These are phyloP conservation scores for Albugo laibachii DNA, from an alignment of 352 stramenopile species.

Conservation along the genomic window DNA sequence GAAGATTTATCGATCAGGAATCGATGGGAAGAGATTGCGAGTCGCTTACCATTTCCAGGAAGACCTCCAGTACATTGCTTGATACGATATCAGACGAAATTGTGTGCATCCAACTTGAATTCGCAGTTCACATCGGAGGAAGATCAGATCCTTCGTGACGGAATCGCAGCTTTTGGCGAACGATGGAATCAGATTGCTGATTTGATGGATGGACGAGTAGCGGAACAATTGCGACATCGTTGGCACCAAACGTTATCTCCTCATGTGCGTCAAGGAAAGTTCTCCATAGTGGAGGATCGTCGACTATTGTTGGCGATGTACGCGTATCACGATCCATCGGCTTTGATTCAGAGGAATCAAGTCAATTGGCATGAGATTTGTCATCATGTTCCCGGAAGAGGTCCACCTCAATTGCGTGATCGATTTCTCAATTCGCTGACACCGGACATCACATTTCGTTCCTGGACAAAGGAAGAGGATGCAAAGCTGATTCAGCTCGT, in stretches of 20 bases:
- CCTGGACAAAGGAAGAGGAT: constrained; percentile 37
- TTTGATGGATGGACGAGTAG: constrained; percentile 42
- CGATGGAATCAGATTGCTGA: constrained; percentile 63
- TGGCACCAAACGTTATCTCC: constrained; percentile 50
- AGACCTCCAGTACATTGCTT: constrained; percentile 31
- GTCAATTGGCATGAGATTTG: constrained; percentile 42
- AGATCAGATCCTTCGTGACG: constrained; percentile 24
- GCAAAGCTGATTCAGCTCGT: constrained; percentile 16
- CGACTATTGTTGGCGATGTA: constrained; percentile 35
- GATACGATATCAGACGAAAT: constrained; percentile 28
- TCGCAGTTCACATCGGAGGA: constrained; percentile 26
- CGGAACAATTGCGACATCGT: constrained; percentile 54
- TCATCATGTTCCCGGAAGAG: constrained; percentile 33
- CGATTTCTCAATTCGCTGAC: constrained; percentile 51
- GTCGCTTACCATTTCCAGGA: constrained; percentile 19
- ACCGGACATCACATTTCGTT: constrained; percentile 31
- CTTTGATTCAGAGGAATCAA: constrained; percentile 21
- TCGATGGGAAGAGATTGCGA: constrained; percentile 25
- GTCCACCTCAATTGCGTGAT: constrained; percentile 30
- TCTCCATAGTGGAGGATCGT: constrained; percentile 48
- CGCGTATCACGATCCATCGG: constrained; percentile 20
- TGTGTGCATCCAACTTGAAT: constrained; percentile 20
- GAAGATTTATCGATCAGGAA: constrained; percentile 21
- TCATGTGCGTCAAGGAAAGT: constrained; percentile 42
- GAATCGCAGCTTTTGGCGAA: constrained; percentile 46